phyloP scores from a whole-genome alignment of 78 protist genomes.

The Dictyostelium purpureum region DNA sequence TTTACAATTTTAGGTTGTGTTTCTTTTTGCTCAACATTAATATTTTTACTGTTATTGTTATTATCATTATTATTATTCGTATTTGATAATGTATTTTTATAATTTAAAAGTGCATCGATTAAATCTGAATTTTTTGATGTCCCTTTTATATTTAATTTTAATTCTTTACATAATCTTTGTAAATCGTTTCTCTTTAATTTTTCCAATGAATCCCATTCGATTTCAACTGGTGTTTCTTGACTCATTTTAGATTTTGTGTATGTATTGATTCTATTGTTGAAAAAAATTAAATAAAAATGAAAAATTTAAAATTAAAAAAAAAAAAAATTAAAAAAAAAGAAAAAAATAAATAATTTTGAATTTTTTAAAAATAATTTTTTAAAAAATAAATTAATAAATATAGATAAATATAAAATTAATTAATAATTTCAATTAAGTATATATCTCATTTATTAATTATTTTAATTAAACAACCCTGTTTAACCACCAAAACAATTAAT shows the following conservation, averaged over 20 bases:
- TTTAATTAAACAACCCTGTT: too few species aligned
- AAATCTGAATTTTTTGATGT: conserved; percentile 56
- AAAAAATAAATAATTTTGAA: too few species aligned
- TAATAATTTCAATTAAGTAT: too few species aligned
- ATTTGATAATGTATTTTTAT: neutral
- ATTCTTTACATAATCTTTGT: conserved; percentile 61
- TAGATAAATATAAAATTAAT: too few species aligned
- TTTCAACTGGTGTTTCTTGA: neutral
- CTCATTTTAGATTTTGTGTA: neutral
- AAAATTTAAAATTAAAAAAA: neutral
- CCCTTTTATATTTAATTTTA: conserved; percentile 30
- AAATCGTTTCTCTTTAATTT: conserved; percentile 34
- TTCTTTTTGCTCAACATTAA: neutral
- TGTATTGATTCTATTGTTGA: neutral
- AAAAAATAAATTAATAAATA: too few species aligned
- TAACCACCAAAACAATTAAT: too few species aligned
- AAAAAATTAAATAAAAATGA: neutral
- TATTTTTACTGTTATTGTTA: neutral
- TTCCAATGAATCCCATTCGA: conserved; percentile 41
- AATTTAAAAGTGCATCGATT: conserved; percentile 6
- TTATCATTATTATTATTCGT: neutral
- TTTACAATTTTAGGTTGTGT: neutral
- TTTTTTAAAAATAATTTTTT: too few species aligned
- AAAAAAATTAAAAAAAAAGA: neutral
- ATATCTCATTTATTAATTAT: too few species aligned